phyloP scores from a whole-genome alignment of 768 basidiomycete species.

The Phylloporus sp. region DNA sequence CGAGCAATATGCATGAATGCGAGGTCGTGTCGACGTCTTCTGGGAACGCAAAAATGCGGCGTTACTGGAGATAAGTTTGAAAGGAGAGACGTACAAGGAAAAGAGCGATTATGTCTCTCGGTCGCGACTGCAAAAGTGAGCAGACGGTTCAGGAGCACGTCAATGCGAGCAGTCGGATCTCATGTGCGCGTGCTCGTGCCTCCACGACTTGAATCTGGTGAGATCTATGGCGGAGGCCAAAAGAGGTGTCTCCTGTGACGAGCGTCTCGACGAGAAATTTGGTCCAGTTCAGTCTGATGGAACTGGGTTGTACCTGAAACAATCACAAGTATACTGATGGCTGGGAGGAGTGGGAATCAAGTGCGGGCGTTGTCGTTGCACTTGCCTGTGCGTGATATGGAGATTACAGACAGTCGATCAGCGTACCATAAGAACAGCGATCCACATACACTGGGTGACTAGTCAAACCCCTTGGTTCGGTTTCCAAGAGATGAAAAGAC shows the following conservation, averaged over 20 bases:
- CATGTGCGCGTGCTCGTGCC: not conserved
- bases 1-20: conserved; percentile 20
- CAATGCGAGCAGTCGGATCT: conserved; percentile 7
- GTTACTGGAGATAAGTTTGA: not conserved
- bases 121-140: conserved; percentile 23
- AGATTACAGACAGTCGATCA: conserved; percentile 8
- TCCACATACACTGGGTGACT: conserved; percentile 16
- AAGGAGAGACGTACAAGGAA: conserved; percentile 13
- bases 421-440: conserved; percentile 21
- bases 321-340: conserved; percentile 10
- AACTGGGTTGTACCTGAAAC: conserved; percentile 14
- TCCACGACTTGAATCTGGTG: conserved; percentile 10
- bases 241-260: conserved; percentile 21
- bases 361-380: not conserved
- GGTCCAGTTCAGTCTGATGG: conserved; percentile 5
- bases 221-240: conserved; percentile 22
- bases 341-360: conserved; percentile 4
- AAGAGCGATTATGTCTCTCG: conserved; percentile 26
- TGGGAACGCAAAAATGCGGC: too few relatives aligned
- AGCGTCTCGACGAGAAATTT: conserved; percentile 16
- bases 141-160: conserved; percentile 20
- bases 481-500: not conserved
- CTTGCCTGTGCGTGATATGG: conserved; percentile 22
- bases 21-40: conserved; percentile 19
- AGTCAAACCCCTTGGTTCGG: conserved; percentile 6